These are phyloP conservation scores for Creolimax fragrantissima DNA, from an alignment of 78 protist genomes.

Conservation along the genomic window DNA sequence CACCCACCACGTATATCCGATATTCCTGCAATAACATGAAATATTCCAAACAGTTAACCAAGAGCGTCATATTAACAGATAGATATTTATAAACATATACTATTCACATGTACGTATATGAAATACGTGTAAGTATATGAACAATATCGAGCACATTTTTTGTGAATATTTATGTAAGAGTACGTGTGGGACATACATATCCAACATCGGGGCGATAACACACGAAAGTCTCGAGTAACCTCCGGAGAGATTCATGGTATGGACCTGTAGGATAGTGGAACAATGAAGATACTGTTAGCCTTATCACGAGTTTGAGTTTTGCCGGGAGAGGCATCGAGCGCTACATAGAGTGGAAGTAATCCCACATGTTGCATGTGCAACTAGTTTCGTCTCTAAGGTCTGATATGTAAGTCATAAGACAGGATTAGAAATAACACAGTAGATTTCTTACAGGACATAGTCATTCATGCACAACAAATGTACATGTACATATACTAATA, in stretches of 20 bases:
- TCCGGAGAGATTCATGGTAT: neutral
- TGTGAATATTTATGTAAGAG: too few species aligned
- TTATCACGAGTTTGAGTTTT: neutral
- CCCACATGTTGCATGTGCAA: neutral
- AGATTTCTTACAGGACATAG: neutral
- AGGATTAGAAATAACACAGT: neutral
- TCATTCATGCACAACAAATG: neutral
- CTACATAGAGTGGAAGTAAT: neutral
- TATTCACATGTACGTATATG: neutral
- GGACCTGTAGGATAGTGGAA: neutral
- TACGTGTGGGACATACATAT: constrained; percentile 20
- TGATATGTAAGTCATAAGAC: too few species aligned
- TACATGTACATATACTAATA: neutral
- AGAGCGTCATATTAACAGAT: neutral
- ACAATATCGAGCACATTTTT: too few species aligned
- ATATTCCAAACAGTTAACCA: too few species aligned
- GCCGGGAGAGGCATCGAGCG: neutral
- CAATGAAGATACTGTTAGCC: neutral
- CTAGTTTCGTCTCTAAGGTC: too few species aligned
- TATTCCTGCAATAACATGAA: too few species aligned
- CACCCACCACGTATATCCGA: too few species aligned
- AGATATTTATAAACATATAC: neutral
- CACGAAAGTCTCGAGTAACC: constrained; percentile 15
- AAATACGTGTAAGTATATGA: neutral
- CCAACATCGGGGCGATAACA: constrained; percentile 39